phyloP scores from a whole-genome alignment of 2,329 filamentous ascomycete genomes.

The Colletotrichum spaethianum region DNA sequence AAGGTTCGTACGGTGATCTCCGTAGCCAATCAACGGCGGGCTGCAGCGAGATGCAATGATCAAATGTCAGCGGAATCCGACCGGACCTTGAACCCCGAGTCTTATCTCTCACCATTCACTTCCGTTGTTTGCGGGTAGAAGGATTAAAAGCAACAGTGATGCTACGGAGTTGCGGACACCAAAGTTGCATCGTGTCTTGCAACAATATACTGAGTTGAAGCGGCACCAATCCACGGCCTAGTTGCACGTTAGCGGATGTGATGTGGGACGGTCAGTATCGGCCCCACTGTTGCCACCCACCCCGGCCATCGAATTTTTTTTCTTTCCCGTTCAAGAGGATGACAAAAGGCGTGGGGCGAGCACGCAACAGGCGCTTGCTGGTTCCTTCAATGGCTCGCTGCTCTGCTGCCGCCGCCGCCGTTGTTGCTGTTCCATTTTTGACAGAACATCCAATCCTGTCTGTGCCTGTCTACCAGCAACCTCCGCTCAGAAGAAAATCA shows the following conservation, averaged over 20 bases:
- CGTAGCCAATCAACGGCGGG: slow-evolving; percentile 1
- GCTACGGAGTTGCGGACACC: background rate
- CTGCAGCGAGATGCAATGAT: background rate
- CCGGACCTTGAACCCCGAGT: background rate
- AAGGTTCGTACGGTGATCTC: background rate
- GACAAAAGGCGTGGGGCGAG: slow-evolving; percentile 31
- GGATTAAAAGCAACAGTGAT: background rate
- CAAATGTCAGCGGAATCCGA: background rate
- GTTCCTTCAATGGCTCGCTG: background rate
- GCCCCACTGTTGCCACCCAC: slow-evolving; percentile 29
- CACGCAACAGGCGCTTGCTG: slow-evolving; percentile 24
- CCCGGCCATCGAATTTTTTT: slow-evolving; percentile 24
- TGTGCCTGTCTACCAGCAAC: background rate
- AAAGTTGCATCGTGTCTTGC: background rate
- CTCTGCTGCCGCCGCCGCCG: background rate
- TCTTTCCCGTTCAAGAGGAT: background rate
- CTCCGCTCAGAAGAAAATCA: background rate
- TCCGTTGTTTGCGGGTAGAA: no score
- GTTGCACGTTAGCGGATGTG: slow-evolving; percentile 1
- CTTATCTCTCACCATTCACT: no score
- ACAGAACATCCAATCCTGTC: background rate
- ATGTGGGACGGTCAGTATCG: slow-evolving; percentile 11
- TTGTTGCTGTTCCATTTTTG: background rate
- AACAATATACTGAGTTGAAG: background rate
- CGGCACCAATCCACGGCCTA: background rate